Evolutionary conservation across 2,329 filamentous ascomycete genomes (phyloP).

Genomic region (Nigrospora osmanthi): DNA sequence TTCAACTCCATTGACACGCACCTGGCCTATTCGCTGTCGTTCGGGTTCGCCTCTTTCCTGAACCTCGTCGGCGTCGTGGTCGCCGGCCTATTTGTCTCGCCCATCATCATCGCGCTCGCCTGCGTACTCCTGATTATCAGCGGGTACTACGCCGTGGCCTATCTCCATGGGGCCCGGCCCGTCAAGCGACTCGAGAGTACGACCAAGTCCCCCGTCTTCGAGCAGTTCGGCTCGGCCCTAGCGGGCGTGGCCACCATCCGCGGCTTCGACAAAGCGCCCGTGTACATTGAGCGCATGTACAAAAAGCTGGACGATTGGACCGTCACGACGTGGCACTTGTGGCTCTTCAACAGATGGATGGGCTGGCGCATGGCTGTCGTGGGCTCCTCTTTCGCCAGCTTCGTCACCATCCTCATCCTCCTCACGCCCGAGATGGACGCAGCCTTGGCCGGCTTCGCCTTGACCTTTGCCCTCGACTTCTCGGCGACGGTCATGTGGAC

Average conservation of each 20-base stretch:
- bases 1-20: slow-evolving; percentile 67
- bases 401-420: slow-evolving; percentile 59
- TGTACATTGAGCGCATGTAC: slow-evolving; percentile 65
- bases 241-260: slow-evolving; percentile 69
- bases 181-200: slow-evolving; percentile 72
- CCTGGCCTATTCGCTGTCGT: slow-evolving; percentile 55
- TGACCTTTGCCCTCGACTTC: slow-evolving; percentile 68
- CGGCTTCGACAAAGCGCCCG: slow-evolving; percentile 60
- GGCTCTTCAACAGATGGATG: slow-evolving; percentile 72
- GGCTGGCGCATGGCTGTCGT: slow-evolving; percentile 63
- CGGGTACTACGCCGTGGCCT: slow-evolving; percentile 50
- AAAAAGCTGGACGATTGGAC: slow-evolving; percentile 60
- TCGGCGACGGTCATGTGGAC: slow-evolving; percentile 51
- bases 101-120: slow-evolving; percentile 56
- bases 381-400: slow-evolving; percentile 59
- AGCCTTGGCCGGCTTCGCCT: slow-evolving; percentile 65
- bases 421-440: slow-evolving; percentile 54
- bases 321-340: slow-evolving; percentile 58
- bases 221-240: slow-evolving; percentile 68
- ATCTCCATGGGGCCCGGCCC: slow-evolving; percentile 64
- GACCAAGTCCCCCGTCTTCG: slow-evolving; percentile 71
- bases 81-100: slow-evolving; percentile 61
- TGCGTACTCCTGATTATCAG: slow-evolving; percentile 48
- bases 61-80: slow-evolving; percentile 58
- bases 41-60: slow-evolving; percentile 52